Evolutionary conservation across 768 basidiomycete genomes (phyloP), one percentile per base, ranked within the genome.

Genomic region (Amanita polypyramis): DNA sequence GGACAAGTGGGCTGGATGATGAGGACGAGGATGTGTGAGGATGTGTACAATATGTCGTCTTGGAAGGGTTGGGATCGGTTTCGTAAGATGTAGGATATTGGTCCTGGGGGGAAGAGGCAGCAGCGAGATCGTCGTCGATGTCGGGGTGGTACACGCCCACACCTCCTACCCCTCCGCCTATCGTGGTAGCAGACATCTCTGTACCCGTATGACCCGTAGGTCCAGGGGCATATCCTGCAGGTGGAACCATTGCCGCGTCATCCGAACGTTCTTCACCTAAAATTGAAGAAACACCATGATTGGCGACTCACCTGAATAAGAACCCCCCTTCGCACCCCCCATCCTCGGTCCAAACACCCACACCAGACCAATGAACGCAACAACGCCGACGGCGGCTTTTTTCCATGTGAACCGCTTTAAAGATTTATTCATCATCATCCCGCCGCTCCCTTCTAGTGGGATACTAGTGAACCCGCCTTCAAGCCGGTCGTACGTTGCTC

Each of bases 1-100:
- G 90, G 10, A 95, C 84, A 49, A 95, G 70, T 0, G 75, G 73
- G 42, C 70, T 58, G 44, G 56, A 88, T 62, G 1, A 74, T 77
- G 20, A 66, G 57, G 51, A 63, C 57, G 1, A 73, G 55, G 11
- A 64, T 65, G 61, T 79, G 64, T 0, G 90, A 77, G 0, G 62
- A 47, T 0, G 37, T 9, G 73, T 74, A 67, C 93, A 97, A 66
- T 81, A 67, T 0, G 81, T 76, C 0, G 91, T 93, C 52, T 74
- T 75, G 30, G 74, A 63, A 0, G 78, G 83, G 65, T 95, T 78
- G 0, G 82, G 77, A 58, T 94, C 90, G 14, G 77, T 75, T 38
- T 81, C 82, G 55, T 76, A 80, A 0, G 87, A 80, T 3, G 70
- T 70, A 1, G 79, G 79, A 37, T 65, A 46, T 30, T 35, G 19